Base-by-base conservation (phyloP, 208 protist species). In the Acanthamoeba culbertsoni region DNA sequence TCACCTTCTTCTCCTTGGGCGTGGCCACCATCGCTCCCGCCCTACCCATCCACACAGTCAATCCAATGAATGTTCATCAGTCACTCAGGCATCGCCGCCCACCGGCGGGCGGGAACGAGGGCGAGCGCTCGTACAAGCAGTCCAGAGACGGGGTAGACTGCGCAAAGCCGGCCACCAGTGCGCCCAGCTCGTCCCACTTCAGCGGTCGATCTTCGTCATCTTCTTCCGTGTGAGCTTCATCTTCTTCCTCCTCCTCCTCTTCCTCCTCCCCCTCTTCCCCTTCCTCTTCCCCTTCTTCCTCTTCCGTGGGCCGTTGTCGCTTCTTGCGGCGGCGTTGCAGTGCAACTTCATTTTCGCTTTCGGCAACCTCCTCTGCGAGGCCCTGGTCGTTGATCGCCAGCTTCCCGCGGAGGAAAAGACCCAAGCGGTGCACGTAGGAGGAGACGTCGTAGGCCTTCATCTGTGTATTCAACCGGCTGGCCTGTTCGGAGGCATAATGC, bases 1-100 rank as follows among this genome's bases (percentile, higher is more conserved):
- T 68, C 28, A 62, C 45, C 79, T 91, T 91, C 57, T 91, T 91
- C 28, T 91, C 86, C 86, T 91, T 91, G 6, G 86, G 86, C 2
- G 55, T 46, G 8, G 62, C 86, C 2, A 48, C 43, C 57, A 91
- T 45, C n/a, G 86, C 57, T 55, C 86, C 86, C 1, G 51, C 57
- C 31, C 86, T 91, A 40, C 1, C n/a, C n/a, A 48, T 12, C 2
- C 10, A 57, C 77, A 3, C 12, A 12, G 43, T 42, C 5, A 59
- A 43, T 28, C 18, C 55, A 26, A 86, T 16, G 14, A 59, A 33
- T 14, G 26, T 23, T 7, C 14, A 1, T 45, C 84, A 68, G 40
- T 18, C 1, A 37, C 6, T 37, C n/a, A n/a, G n/a, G n/a, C n/a
- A n/a, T n/a, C n/a, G n/a, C n/a, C n/a, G n/a, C n/a, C n/a, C n/a